phyloP scores from a whole-genome alignment of 148 eudicot genomes.

The Rheum nobile region DNA sequence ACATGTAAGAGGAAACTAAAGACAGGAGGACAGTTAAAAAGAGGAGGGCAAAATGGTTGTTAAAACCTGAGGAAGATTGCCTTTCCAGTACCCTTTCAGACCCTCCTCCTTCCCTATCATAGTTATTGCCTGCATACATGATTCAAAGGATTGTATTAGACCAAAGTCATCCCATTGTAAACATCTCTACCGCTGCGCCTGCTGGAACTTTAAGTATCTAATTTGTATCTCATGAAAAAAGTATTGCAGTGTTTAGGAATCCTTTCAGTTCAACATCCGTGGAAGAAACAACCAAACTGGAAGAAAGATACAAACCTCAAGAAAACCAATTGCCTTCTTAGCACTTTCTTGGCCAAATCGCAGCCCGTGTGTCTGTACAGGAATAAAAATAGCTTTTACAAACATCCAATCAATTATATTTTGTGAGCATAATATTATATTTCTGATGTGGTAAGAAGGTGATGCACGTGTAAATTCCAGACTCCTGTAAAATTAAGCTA shows the following conservation, averaged over 20 bases:
- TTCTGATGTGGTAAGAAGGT: background rate
- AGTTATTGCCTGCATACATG: constrained; percentile 40
- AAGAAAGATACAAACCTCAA: constrained; percentile 47
- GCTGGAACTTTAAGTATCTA: background rate
- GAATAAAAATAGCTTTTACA: background rate
- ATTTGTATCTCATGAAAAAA: background rate
- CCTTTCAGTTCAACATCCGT: background rate
- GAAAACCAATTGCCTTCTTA: constrained; percentile 74
- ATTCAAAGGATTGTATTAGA: background rate
- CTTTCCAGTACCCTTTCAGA: constrained; percentile 91
- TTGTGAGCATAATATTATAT: background rate
- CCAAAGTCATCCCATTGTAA: background rate
- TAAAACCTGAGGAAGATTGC: constrained; percentile 90
- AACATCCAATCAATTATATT: background rate
- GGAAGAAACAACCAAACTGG: background rate
- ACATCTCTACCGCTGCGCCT: background rate
- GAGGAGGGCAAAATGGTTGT: background rate
- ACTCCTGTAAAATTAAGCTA: background rate
- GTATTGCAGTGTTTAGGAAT: background rate
- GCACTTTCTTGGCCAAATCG: constrained; percentile 78
- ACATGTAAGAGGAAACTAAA: background rate
- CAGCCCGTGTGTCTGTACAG: constrained; percentile 78
- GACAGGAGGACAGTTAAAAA: background rate
- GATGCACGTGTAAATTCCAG: background rate
- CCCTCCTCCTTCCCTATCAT: constrained; percentile 81